phyloP scores from a whole-genome alignment of 352 stramenopile species.

The Thraustotheca clavata region DNA sequence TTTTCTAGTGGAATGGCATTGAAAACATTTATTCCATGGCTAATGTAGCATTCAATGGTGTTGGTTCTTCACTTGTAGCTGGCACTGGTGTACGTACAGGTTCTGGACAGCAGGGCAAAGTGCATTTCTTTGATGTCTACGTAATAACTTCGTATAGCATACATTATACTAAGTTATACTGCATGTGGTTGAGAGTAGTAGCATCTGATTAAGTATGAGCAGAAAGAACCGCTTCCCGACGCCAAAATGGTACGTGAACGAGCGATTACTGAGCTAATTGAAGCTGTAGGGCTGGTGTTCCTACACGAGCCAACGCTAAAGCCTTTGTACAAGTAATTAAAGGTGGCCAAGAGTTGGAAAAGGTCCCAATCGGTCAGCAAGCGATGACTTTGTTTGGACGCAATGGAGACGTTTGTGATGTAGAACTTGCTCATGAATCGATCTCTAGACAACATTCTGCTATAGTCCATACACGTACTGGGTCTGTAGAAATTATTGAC shows the following conservation, averaged over 20 bases:
- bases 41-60: conserved; percentile 73
- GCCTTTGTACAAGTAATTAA: conserved; percentile 49
- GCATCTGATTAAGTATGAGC: neutral
- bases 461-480: conserved; percentile 55
- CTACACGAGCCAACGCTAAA: conserved; percentile 33
- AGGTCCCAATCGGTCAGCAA: conserved; percentile 36
- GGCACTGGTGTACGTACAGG: conserved; percentile 68
- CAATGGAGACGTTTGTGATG: conserved; percentile 66
- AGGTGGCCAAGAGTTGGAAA: conserved; percentile 30
- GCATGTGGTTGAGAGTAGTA: neutral
- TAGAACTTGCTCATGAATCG: conserved; percentile 65
- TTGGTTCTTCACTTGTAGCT: conserved; percentile 53
- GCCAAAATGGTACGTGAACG: conserved; percentile 1
- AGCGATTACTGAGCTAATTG: no score
- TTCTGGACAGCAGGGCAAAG: conserved; percentile 36
- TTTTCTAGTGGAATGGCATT: conserved; percentile 37
- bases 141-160: neutral
- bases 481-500: conserved; percentile 52
- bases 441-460: conserved; percentile 75
- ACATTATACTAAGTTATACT: neutral
- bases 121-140: conserved; percentile 73
- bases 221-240: conserved; percentile 11
- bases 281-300: conserved; percentile 37
- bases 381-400: conserved; percentile 66
- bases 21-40: conserved; percentile 66